These are phyloP conservation scores for Talaromyces borbonicus DNA, from an alignment of 495 filamentous ascomycete genomes.

Conservation along the genomic window DNA sequence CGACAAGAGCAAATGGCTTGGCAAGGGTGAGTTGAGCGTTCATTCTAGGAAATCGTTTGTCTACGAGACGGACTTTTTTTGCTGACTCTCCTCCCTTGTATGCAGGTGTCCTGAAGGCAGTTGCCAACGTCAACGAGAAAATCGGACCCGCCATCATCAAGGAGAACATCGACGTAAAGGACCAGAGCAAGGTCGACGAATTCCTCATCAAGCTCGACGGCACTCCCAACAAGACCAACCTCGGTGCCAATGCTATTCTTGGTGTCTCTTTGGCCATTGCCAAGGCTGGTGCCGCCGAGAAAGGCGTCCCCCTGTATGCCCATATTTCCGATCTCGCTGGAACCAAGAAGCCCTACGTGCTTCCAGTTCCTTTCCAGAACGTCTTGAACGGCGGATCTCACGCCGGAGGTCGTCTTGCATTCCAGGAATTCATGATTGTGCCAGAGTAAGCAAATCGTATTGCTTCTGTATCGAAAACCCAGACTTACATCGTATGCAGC, in stretches of 20 bases:
- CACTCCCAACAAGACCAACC: conserved; percentile 92
- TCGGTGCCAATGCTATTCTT: conserved; percentile 97
- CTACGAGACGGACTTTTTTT: too few relatives aligned
- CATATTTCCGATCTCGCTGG: conserved; percentile 98
- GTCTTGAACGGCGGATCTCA: conserved; percentile 99
- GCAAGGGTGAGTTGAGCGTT: conserved; percentile 59
- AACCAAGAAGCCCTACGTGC: conserved; percentile 99
- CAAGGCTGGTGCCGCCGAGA: conserved; percentile 98
- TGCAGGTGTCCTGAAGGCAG: conserved; percentile 80
- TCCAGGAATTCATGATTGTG: conserved; percentile 99
- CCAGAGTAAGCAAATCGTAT: conserved; percentile 49
- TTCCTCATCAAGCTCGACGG: conserved; percentile 96
- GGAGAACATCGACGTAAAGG: conserved; percentile 90
- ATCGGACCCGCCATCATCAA: conserved; percentile 91
- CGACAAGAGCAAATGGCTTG: conserved; percentile 93
- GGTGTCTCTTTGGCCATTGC: conserved; percentile 93
- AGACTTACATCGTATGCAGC: conserved; percentile 23
- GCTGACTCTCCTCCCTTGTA: too few relatives aligned
- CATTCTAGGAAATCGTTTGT: background rate
- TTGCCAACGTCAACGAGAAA: conserved; percentile 87
- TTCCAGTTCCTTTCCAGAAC: conserved; percentile 99
- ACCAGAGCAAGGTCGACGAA: conserved; percentile 84
- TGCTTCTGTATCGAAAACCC: background rate
- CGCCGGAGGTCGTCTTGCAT: conserved; percentile 95
- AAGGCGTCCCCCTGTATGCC: conserved; percentile 92